These are phyloP conservation scores for Spencermartinsiella europaea DNA, from an alignment of 805 yeast genomes.

Conservation along the genomic window DNA sequence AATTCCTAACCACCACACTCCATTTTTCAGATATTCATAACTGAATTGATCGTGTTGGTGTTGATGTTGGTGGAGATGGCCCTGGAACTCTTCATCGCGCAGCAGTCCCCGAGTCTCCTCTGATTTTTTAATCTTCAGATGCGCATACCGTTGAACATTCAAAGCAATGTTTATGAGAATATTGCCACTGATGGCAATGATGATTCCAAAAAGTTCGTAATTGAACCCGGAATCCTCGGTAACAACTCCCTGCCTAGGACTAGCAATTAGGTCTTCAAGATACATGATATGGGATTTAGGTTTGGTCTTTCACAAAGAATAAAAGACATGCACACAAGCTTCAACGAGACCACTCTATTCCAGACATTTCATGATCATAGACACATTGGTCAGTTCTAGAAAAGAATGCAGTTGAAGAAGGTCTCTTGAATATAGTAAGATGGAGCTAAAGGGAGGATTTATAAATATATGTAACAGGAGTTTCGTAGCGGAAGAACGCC, in stretches of 20 bases:
- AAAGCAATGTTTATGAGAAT: conserved; percentile 36
- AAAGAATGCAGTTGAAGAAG: no score
- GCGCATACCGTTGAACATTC: conserved; percentile 39
- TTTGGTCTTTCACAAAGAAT: neutral
- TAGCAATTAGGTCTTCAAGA: neutral
- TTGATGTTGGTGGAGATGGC: no score
- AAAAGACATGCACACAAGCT: neutral
- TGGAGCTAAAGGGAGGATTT: no score
- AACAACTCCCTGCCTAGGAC: neutral
- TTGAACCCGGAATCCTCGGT: neutral
- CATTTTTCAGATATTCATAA: conserved; percentile 18
- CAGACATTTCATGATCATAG: neutral
- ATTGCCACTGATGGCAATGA: conserved; percentile 36
- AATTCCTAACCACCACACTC: conserved; percentile 41
- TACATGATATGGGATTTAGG: neutral
- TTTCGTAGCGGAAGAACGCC: no score
- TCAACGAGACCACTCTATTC: neutral
- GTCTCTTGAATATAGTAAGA: no score
- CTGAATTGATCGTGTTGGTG: conserved; percentile 10
- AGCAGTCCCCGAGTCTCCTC: neutral
- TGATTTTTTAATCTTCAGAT: conserved; percentile 24
- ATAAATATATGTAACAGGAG: no score
- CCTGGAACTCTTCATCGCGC: neutral
- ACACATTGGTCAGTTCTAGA: no score
- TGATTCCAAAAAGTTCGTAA: conserved; percentile 30